Evolutionary conservation across 2,329 filamentous ascomycete genomes (phyloP).

Genomic region (Fusarium drepaniforme): DNA sequence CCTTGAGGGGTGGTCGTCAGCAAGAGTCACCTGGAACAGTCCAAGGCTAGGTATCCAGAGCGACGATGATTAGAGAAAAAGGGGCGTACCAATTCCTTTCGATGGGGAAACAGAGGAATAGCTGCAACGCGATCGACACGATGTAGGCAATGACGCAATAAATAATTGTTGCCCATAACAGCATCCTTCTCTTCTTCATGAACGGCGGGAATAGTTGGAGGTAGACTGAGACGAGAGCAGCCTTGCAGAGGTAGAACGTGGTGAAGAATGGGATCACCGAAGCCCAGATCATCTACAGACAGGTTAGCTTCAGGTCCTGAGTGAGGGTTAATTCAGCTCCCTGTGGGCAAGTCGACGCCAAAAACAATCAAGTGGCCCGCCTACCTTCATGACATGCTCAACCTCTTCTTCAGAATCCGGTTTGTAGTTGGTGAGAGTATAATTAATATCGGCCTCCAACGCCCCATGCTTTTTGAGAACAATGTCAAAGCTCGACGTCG

Average conservation of each 20-base stretch:
- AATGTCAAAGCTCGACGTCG: background rate
- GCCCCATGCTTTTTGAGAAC: background rate
- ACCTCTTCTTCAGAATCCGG: background rate
- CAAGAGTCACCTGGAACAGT: background rate
- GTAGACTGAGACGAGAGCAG: slow-evolving; percentile 8
- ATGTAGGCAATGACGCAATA: background rate
- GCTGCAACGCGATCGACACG: background rate
- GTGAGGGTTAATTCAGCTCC: too few relatives aligned
- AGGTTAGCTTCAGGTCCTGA: background rate
- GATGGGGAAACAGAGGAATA: slow-evolving; percentile 9
- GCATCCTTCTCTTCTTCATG: slow-evolving; percentile 10
- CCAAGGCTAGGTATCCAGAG: background rate
- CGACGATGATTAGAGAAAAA: too few relatives aligned
- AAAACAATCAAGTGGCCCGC: too few relatives aligned
- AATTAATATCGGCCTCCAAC: background rate
- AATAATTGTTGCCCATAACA: background rate
- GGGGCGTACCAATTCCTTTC: slow-evolving; percentile 10
- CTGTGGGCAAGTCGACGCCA: too few relatives aligned
- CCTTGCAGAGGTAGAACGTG: slow-evolving; percentile 20
- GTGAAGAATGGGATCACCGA: slow-evolving; percentile 7
- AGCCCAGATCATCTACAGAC: slow-evolving; percentile 4
- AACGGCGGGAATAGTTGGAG: slow-evolving; percentile 16
- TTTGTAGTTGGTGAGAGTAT: background rate
- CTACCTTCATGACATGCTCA: background rate
- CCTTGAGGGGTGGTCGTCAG: background rate